Percentiles rank a stretch among this genome's conserved stretches.
Evolutionary conservation across 768 basidiomycete genomes (phyloP).

Genomic region (Tulasnella calospora): DNA sequence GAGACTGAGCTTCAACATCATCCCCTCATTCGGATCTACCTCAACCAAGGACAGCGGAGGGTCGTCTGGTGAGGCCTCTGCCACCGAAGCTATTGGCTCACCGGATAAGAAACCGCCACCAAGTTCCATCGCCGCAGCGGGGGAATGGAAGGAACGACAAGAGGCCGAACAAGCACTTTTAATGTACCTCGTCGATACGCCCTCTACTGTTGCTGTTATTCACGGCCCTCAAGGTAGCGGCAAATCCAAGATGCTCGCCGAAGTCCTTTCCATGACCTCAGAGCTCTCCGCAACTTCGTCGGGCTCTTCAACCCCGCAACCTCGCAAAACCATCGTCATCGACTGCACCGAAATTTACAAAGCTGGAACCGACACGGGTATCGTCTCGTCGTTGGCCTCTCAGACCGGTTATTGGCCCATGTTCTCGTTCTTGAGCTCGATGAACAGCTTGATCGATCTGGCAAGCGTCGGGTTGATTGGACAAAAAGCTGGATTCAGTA

Average conservation of each 20-base stretch:
- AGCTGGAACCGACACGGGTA: constrained; percentile 59
- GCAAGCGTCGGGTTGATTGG: constrained; percentile 92
- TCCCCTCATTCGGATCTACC: neutral
- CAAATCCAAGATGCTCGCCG: constrained; percentile 56
- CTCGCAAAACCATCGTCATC: constrained; percentile 67
- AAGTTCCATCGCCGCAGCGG: constrained; percentile 33
- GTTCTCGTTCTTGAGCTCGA: constrained; percentile 76
- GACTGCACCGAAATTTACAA: constrained; percentile 76
- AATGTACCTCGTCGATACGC: constrained; percentile 71
- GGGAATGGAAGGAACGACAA: constrained; percentile 77
- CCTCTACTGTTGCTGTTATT: constrained; percentile 69
- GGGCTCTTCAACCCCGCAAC: neutral
- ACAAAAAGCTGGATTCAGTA: constrained; percentile 87
- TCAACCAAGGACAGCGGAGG: constrained; percentile 2
- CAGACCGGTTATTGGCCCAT: constrained; percentile 89
- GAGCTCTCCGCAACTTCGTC: neutral
- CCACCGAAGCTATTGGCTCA: constrained; percentile 3
- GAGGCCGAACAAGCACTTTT: constrained; percentile 66
- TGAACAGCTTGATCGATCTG: constrained; percentile 83
- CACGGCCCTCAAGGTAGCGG: constrained; percentile 84
- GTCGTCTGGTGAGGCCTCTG: neutral
- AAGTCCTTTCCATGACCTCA: constrained; percentile 34
- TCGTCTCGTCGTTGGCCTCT: constrained; percentile 62
- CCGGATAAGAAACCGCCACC: constrained; percentile 23
- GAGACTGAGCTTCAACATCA: constrained; percentile 38